A percentile compares a stretch with the other conserved stretches of the same genome.
Evolutionary conservation across 257 asterid species (phyloP).

Genomic region (Apocynum venetum): DNA sequence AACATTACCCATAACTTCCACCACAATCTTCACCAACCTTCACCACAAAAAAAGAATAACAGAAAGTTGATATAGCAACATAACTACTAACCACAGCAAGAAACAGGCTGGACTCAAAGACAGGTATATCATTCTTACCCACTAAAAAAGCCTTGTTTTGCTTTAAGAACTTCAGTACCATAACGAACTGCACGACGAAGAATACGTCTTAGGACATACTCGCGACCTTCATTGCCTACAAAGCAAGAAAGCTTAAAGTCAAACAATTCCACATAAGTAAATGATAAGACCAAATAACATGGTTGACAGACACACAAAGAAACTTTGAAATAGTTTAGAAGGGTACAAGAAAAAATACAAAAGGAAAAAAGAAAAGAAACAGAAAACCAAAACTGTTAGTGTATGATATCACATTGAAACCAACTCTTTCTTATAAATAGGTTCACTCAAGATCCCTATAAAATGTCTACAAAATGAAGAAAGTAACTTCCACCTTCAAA

Average conservation of each 20-base stretch:
- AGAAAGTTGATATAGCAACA: neutral
- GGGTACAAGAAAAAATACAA: neutral
- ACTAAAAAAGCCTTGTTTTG: constrained; percentile 77
- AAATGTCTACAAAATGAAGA: neutral
- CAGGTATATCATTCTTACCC: constrained; percentile 44
- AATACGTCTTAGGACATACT: constrained; percentile 90
- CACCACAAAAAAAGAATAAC: neutral
- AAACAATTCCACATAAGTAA: constrained; percentile 11
- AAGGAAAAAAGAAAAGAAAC: neutral
- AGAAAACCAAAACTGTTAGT: neutral
- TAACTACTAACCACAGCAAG: neutral
- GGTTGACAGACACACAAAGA: neutral
- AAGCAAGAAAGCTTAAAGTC: constrained; percentile 9
- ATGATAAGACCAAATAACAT: neutral
- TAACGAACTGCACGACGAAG: constrained; percentile 98
- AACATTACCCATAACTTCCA: constrained; percentile 75
- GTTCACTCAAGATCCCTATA: neutral
- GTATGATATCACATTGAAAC: neutral
- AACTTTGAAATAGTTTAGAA: neutral
- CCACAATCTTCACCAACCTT: constrained; percentile 77
- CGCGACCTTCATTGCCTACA: constrained; percentile 98
- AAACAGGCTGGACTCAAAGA: neutral
- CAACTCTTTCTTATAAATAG: too few species aligned
- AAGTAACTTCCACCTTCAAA: neutral
- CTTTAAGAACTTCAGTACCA: constrained; percentile 93